Conservation (phyloP, 163 green algal genomes). For the Chlorella variabilis region DNA sequence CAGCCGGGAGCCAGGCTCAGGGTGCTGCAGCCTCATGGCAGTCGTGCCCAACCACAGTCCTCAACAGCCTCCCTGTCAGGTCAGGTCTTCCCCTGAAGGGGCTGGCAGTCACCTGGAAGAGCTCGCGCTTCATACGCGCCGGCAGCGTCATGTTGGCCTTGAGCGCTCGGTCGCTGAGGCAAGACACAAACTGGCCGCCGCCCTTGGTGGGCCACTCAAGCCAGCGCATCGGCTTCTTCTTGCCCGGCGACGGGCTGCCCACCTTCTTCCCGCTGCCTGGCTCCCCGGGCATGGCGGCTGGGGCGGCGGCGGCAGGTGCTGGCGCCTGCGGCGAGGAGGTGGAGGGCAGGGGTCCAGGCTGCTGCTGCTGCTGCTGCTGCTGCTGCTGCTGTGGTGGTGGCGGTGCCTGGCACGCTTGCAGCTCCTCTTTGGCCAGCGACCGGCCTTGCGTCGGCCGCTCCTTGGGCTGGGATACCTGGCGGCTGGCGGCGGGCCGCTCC, state of each 20-base stretch:
- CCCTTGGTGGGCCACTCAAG: constrained; percentile 23
- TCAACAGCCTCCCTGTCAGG: too few species aligned
- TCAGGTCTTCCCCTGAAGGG: too few species aligned
- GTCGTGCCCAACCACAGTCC: too few species aligned
- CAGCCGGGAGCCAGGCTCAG: too few species aligned
- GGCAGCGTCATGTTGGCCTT: constrained; percentile 29
- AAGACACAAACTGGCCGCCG: constrained; percentile 4
- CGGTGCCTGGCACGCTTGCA: neutral
- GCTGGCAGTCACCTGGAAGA: too few species aligned
- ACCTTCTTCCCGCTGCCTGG: too few species aligned
- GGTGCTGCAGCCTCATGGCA: too few species aligned
- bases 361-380: neutral
- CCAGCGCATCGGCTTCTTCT: constrained; percentile 21
- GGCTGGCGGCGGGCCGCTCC: neutral
- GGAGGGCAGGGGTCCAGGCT: too few species aligned
- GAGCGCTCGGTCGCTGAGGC: constrained; percentile 1
- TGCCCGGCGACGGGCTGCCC: neutral
- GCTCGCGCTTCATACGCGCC: constrained; percentile 16
- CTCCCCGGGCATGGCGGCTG: too few species aligned
- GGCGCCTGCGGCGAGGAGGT: neutral
- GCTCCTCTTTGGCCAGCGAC: neutral
- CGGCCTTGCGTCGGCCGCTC: neutral
- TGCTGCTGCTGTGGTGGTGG: neutral
- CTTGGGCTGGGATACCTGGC: too few species aligned
- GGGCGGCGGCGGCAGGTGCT: too few species aligned